Conservation (phyloP, 768 basidiomycete species). For the Suillus hirtellus region DNA sequence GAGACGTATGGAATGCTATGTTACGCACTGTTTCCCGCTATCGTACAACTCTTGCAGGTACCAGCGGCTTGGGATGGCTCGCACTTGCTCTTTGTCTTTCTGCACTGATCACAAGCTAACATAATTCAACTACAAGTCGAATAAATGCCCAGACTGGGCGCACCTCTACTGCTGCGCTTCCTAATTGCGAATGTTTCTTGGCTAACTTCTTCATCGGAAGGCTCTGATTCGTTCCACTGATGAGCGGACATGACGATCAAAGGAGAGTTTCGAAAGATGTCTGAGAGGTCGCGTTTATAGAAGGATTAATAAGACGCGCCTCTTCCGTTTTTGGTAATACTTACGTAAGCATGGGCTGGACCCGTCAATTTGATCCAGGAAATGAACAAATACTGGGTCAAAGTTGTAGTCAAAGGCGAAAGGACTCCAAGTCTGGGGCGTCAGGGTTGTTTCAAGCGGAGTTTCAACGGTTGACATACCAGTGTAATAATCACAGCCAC, state of each 20-base stretch:
- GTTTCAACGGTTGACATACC: too few species aligned
- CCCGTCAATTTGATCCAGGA: too few species aligned
- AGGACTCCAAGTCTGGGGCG: too few species aligned
- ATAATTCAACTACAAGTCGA: conserved; percentile 3
- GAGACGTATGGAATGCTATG: not conserved
- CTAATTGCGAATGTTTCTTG: conserved; percentile 45
- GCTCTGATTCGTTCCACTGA: conserved; percentile 60
- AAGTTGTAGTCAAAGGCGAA: too few species aligned
- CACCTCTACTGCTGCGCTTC: conserved; percentile 69
- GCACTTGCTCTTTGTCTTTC: conserved; percentile 88
- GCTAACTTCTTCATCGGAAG: conserved; percentile 55
- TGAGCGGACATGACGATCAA: conserved; percentile 27
- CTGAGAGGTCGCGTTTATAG: conserved; percentile 21
- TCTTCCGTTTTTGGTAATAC: not conserved
- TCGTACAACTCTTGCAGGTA: conserved; percentile 63
- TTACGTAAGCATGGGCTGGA: not conserved
- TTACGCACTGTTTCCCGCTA: conserved; percentile 53
- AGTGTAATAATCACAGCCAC: too few species aligned
- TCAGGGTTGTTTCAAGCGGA: too few species aligned
- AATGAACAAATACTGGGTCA: too few species aligned
- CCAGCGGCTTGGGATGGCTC: conserved; percentile 53
- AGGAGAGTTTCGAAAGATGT: conserved; percentile 12
- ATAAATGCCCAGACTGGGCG: conserved; percentile 7
- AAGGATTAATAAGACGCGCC: conserved; percentile 10
- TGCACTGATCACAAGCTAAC: conserved; percentile 82